Evolutionary conservation across 352 stramenopile genomes (phyloP), one percentile per base, ranked within the genome.

Genomic region (Pythium rishiriense): DNA sequence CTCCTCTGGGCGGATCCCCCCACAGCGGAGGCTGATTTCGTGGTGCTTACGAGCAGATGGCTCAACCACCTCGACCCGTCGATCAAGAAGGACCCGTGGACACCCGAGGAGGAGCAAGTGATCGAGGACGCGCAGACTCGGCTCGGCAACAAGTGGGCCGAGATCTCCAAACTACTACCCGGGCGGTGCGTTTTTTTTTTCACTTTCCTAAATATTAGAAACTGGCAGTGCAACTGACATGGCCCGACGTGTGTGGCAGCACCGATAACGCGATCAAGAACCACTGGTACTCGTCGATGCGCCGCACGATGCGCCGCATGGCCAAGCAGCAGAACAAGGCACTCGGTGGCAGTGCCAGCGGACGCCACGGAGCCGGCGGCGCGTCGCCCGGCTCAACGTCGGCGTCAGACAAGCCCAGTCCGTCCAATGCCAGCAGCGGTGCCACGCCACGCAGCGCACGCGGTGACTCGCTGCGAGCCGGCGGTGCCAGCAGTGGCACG

Each of bases 121-220:
- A 94, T 98, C 43, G 87, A 97, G 51, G 82, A 94, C 57, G 85
- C 86, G 5, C 91, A 98, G 66, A 93, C 82, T 22, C 73, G 88
- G 22, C 87, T 97, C 28, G 97, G 97, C 19, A 99, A 99, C 80
- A 96, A 98, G 56, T 99, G 97, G 97, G 94, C 94, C 9, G 94
- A 98, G 74, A 99, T 99, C 73, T 97, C 96, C 31, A 99, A 99
- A 68, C 79, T 97, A 0, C 76, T 99, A 10, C 95, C 96, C 45
- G 97, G 97, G 28, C 77, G 85, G 81, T 92, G 64, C n/a, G 61
- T 60, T 43, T 2, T 19, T 24, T 12, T 48, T 19, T 47, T 1
- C 29, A 12, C 4, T 54, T 43, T 47, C 24, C n/a, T 54, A 33
- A 47, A 58, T 42, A n/a, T 47, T 31, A 24, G 50, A 22, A 47